These are phyloP conservation scores for Ganoderma sinense DNA, from an alignment of 1,284 basidiomycete species.

Conservation along the genomic window DNA sequence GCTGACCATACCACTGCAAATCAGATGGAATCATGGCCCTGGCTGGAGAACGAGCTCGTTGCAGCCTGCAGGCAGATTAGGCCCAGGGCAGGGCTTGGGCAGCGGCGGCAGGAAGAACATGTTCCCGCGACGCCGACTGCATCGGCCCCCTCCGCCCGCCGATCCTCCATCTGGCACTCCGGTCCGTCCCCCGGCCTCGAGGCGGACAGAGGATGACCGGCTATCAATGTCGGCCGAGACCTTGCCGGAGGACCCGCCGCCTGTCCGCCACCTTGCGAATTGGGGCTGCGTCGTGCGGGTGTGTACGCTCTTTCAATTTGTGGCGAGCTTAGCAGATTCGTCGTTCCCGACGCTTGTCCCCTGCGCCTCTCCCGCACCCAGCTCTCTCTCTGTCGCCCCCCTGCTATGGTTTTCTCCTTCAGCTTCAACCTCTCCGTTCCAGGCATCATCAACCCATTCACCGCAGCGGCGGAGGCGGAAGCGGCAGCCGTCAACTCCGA, in stretches of 20 bases:
- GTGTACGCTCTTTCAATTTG: constrained; percentile 21
- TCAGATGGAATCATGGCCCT: not conserved
- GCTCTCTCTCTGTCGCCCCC: constrained; percentile 8
- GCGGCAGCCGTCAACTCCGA: constrained; percentile 23
- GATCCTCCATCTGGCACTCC: not conserved
- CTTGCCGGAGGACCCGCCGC: not conserved
- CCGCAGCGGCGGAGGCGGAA: constrained; percentile 28
- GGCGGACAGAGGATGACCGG: not conserved
- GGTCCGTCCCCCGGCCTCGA: not conserved
- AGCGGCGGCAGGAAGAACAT: not conserved
- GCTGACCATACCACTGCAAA: not conserved
- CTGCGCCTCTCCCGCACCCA: constrained; percentile 8
- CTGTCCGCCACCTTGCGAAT: not conserved
- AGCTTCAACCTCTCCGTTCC: constrained; percentile 70
- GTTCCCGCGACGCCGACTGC: not conserved
- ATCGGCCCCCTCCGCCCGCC: not conserved
- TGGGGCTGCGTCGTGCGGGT: constrained; percentile 6
- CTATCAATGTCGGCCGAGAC: not conserved
- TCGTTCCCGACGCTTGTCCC: constrained; percentile 21
- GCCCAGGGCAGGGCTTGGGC: too few relatives aligned
- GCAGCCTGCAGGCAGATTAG: too few relatives aligned
- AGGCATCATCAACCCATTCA: constrained; percentile 72
- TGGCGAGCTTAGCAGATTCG: constrained; percentile 24
- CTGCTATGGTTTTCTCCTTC: constrained; percentile 58
- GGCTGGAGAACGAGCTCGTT: not conserved